Conservation (phyloP, 495 filamentous ascomycete genomes). For the Pseudevernia furfuracea region DNA sequence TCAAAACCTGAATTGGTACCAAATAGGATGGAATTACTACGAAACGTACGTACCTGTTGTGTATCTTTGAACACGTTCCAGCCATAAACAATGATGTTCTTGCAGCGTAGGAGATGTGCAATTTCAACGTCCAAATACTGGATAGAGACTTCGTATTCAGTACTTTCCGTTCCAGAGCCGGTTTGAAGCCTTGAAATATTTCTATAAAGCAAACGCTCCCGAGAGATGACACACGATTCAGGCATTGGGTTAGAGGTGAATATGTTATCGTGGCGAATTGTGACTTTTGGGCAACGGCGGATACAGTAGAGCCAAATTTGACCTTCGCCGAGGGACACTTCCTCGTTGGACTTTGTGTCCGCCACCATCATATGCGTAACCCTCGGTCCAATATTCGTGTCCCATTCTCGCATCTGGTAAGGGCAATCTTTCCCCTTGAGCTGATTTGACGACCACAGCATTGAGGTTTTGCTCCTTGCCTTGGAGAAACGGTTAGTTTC, state of each 20-base stretch:
- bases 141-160: too few species aligned
- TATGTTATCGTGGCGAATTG: background rate
- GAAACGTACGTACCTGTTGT: too few species aligned
- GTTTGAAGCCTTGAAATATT: too few species aligned
- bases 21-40: too few species aligned
- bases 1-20: too few species aligned
- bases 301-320: background rate
- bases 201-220: too few species aligned
- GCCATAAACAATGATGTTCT: background rate
- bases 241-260: background rate
- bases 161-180: too few species aligned
- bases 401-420: background rate
- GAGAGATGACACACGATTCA: too few species aligned
- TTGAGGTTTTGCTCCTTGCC: background rate
- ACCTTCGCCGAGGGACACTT: background rate
- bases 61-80: background rate
- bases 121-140: background rate
- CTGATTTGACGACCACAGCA: background rate
- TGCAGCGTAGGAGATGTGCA: background rate
- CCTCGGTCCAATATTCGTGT: background rate
- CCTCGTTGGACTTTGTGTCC: background rate
- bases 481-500: background rate
- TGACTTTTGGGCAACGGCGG: background rate
- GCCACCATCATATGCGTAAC: background rate
- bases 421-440: background rate